Evolutionary conservation across 768 basidiomycete genomes (phyloP).

Genomic region (Mycena albidolilacea): DNA sequence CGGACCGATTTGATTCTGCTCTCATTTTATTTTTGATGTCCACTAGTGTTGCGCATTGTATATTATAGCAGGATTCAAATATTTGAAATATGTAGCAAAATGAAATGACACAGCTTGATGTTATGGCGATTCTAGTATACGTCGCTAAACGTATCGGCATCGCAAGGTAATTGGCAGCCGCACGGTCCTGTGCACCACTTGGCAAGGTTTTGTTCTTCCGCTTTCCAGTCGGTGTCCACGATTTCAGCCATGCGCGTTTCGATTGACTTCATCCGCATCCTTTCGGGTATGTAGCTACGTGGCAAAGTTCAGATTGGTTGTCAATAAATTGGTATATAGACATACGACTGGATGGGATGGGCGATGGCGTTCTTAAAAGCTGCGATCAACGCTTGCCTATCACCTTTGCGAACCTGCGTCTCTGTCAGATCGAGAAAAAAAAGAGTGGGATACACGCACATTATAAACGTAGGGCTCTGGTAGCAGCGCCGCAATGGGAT

Average conservation of each 20-base stretch:
- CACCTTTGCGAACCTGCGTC: constrained; percentile 27
- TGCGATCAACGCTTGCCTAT: constrained; percentile 23
- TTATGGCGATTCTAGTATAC: neutral
- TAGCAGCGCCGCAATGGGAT: constrained; percentile 5
- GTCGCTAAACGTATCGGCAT: constrained; percentile 3
- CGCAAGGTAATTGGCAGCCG: constrained; percentile 23
- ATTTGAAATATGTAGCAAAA: too few relatives aligned
- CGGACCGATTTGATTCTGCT: constrained; percentile 24
- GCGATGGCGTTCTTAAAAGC: constrained; percentile 27
- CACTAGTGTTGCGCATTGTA: too few relatives aligned
- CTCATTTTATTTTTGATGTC: neutral
- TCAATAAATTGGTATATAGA: neutral
- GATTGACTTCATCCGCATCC: constrained; percentile 28
- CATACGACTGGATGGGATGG: constrained; percentile 28
- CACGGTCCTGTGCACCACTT: constrained; percentile 28
- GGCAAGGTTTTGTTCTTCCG: neutral
- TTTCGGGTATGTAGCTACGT: constrained; percentile 27
- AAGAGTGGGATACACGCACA: neutral
- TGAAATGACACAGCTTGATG: too few relatives aligned
- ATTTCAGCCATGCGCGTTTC: constrained; percentile 28
- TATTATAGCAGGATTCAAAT: too few relatives aligned
- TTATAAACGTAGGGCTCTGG: constrained; percentile 33
- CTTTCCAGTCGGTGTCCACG: constrained; percentile 35
- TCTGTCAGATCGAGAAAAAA: neutral
- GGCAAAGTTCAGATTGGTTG: neutral